Evolutionary conservation across 768 basidiomycete genomes (phyloP), one percentile per base, ranked within the genome.

Genomic region (Trametes gibbosa): DNA sequence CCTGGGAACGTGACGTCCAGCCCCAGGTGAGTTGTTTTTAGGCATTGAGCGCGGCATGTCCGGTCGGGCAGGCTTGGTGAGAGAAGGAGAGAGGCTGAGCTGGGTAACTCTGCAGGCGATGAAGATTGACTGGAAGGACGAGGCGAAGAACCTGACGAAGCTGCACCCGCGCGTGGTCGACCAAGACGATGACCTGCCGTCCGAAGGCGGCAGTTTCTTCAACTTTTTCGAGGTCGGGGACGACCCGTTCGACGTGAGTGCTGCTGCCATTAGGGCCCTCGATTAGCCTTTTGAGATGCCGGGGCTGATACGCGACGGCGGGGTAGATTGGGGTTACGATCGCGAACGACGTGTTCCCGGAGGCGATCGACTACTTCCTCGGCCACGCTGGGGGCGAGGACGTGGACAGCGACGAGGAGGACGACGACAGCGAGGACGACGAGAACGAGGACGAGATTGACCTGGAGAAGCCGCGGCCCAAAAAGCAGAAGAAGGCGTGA

Each of bases 401-500:
- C 21, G 60, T 80, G 41, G 86, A 89, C 69, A 82, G 80, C 40
- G 86, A 87, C 34, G 86, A 86, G 14, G 84, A 86, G 43, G 81
- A 82, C 29, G 81, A 83, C 8, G 82, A 83, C 8, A 85, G 87
- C 13, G 85, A 87, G 7, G 87, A 90, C 3, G 86, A 88, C 32
- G 89, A 90, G 24, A 86, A 90, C 23, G 90, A 83, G 45, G 90
- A 86, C 43, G 92, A 93, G 72, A 94, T 94, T 74, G 92, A 94
- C 74, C 75, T 94, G 57, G 92, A 94, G 72, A 88, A 90, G 73
- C 92, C 91, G 42, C 80, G 83, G 62, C 68, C 84, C 53, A 92
- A 92, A 76, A 90, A 87, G 75, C 84, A 66, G 58, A 76, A 81
- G 74, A 84, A 82, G 68, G 79, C 83, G 51, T 86, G 78, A 72